Conservation (phyloP, 371 early-diverging fungal species). For the Zychaea mexicana region DNA sequence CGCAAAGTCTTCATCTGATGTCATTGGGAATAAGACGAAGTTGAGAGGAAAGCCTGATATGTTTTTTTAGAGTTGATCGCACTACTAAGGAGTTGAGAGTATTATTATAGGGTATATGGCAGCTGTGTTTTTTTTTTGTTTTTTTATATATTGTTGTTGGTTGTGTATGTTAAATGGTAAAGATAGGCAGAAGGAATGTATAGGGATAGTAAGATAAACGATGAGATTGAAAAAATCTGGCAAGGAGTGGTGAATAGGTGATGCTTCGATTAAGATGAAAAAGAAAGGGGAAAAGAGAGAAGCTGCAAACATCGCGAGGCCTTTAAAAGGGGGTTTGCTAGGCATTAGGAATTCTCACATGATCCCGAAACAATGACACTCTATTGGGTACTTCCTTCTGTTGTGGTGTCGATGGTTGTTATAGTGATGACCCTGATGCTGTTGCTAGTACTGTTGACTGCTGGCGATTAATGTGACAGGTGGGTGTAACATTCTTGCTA, state of each 20-base stretch:
- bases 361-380: slow-evolving; percentile 1
- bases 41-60: not conserved
- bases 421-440: too few relatives aligned
- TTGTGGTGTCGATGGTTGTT: not conserved
- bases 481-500: not conserved
- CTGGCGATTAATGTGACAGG: not conserved
- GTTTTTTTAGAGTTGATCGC: slow-evolving; percentile 1
- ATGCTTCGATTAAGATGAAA: not conserved
- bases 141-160: not conserved
- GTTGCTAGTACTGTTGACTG: not conserved
- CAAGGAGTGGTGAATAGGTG: not conserved
- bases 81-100: not conserved
- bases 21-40: not conserved
- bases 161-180: not conserved
- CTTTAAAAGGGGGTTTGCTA: not conserved
- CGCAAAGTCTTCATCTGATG: not conserved
- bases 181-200: not conserved
- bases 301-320: not conserved
- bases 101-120: not conserved
- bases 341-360: not conserved
- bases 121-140: not conserved
- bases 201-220: not conserved
- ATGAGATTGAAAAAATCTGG: too few relatives aligned
- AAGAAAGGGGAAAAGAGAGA: not conserved
- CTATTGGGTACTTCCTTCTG: too few relatives aligned